These are phyloP conservation scores for Paracorniculantispora psalliotae DNA, from an alignment of 2,329 filamentous ascomycete genomes.

Conservation along the genomic window DNA sequence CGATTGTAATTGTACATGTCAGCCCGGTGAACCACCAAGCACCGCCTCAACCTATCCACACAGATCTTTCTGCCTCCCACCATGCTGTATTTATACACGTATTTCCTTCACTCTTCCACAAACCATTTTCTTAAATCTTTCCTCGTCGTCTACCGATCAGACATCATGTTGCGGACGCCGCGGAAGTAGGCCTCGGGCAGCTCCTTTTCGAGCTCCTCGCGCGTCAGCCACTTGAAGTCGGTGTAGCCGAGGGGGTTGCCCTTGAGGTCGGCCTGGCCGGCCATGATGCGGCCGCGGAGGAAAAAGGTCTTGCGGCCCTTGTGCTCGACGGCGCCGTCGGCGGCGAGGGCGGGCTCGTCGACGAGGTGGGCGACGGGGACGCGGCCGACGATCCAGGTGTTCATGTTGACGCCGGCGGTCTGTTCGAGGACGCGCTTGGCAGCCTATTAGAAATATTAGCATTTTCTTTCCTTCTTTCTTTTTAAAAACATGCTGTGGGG, in stretches of 20 bases:
- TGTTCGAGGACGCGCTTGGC: constrained; percentile 73
- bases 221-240: constrained; percentile 90
- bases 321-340: constrained; percentile 36
- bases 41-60: background rate
- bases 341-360: constrained; percentile 43
- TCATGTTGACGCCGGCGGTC: constrained; percentile 89
- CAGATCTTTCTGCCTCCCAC: background rate
- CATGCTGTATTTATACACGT: constrained; percentile 6
- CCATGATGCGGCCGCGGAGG: constrained; percentile 94
- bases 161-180: constrained; percentile 76
- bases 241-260: constrained; percentile 66
- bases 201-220: constrained; percentile 72
- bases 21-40: background rate
- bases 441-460: constrained; percentile 41
- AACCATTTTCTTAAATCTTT: background rate
- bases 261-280: constrained; percentile 80
- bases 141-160: constrained; percentile 56
- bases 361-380: constrained; percentile 80
- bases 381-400: constrained; percentile 94
- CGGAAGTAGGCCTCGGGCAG: constrained; percentile 67
- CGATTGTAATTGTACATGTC: constrained; percentile 7
- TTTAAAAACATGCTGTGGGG: background rate
- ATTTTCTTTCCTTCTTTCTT: background rate
- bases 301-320: constrained; percentile 85
- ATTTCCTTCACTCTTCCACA: background rate